Base-by-base conservation (phyloP, 2,329 filamentous ascomycete species). In the Juglanconis juglandina region DNA sequence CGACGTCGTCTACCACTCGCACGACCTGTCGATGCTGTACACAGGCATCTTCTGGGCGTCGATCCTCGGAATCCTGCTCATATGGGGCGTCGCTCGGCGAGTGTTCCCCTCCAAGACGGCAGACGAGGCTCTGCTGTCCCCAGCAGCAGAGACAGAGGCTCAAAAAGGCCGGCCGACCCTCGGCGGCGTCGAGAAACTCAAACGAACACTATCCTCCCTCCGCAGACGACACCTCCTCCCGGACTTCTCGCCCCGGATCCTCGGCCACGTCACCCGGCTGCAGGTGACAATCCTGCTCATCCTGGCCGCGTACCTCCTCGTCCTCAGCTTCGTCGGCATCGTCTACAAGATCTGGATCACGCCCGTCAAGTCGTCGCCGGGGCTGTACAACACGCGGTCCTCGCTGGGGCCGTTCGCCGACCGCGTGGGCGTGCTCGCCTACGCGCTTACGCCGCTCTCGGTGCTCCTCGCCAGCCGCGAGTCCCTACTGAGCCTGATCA, bases 251-350 rank as follows among this genome's bases (percentile, higher is more conserved):
- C 75, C 79, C 17, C 66, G 72, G 24, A 66, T 91, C 56, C 91
- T 92, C 65, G 88, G 89, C 34, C 80, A 84, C 62, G 86, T 87
- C 1, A 90, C 87, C 1, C 80, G 88, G 24, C 77, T 91, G 6
- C 89, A 92, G 68, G 79, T 92, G 3, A 67, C 85, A 30, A 77
- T 89, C 34, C 76, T 92, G 2, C 70, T 79, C 1, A 72, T 84
- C 9, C 71, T 92, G 1, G 70, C 78, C 1, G 81, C 68, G 2
- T 92, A 93, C 68, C 76, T 92, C 0, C 75, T 84, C 49, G 76
- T 92, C 63, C 91, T 87, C 75, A 84, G 81, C 70, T 89, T 92
- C 53, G 80, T 87, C 11, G 89, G 88, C 37, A 87, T 91, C 61
- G 73, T 79, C 8, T 92, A 91, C 73, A 79, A 81, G 47, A 87